Evolutionary conservation across 768 basidiomycete genomes (phyloP).

Genomic region (Suillus spraguei): DNA sequence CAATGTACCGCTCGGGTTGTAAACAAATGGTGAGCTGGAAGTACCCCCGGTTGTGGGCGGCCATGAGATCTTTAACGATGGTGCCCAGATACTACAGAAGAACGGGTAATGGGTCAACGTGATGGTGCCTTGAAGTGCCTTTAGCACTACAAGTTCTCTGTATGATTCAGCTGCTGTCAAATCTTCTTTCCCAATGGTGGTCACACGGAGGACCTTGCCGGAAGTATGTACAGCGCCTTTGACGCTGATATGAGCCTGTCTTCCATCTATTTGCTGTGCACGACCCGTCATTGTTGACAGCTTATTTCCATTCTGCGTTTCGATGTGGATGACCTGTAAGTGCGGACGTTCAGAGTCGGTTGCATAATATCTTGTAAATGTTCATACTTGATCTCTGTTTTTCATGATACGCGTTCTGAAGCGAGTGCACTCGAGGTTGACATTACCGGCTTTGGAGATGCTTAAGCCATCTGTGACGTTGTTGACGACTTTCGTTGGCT

Average conservation of each 20-base stretch:
- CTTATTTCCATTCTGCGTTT: neutral
- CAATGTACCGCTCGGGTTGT: constrained; percentile 11
- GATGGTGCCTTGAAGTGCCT: constrained; percentile 19
- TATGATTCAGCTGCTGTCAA: constrained; percentile 55
- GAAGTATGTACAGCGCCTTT: constrained; percentile 19
- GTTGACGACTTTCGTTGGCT: constrained; percentile 47
- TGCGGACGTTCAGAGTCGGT: neutral
- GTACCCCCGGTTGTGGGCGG: neutral
- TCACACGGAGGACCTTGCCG: constrained; percentile 37
- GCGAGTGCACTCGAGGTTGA: constrained; percentile 41
- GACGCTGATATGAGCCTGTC: constrained; percentile 35
- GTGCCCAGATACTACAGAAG: constrained; percentile 19
- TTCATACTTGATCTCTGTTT: neutral
- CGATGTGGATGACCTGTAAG: neutral
- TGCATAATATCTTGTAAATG: neutral
- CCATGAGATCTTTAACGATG: constrained; percentile 22
- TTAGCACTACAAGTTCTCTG: constrained; percentile 27
- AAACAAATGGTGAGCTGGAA: neutral
- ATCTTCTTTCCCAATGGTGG: constrained; percentile 53
- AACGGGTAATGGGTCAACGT: constrained; percentile 21
- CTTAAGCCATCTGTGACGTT: constrained; percentile 32
- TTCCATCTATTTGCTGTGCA: constrained; percentile 36
- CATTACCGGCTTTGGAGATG: constrained; percentile 20
- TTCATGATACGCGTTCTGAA: constrained; percentile 47
- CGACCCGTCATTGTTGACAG: constrained; percentile 19